Percentiles rank a stretch among this genome's conserved stretches.
phyloP scores from a whole-genome alignment of 371 early-diverging fungal species.

The Actinomortierella wolfii region DNA sequence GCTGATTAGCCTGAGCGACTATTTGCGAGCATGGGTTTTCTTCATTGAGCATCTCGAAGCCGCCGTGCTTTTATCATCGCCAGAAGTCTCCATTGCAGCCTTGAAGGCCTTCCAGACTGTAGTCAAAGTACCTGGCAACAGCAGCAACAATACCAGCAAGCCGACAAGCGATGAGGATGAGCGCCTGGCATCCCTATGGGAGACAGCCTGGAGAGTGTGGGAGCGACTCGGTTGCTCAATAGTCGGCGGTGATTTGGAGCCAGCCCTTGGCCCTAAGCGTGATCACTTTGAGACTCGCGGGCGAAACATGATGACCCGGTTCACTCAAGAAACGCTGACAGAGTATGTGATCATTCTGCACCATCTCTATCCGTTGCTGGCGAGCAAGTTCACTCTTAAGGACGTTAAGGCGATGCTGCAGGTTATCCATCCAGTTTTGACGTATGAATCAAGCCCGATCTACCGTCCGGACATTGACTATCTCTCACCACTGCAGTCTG shows the following conservation, averaged over 20 bases:
- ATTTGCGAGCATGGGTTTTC: conserved; percentile 66
- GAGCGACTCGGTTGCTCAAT: conserved; percentile 64
- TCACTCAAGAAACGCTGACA: conserved; percentile 82
- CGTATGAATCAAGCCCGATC: conserved; percentile 59
- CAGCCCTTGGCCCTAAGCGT: conserved; percentile 14
- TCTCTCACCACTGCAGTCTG: conserved; percentile 62
- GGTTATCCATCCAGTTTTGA: conserved; percentile 60
- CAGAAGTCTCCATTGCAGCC: conserved; percentile 80
- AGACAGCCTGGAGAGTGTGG: conserved; percentile 81
- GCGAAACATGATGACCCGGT: conserved; percentile 47
- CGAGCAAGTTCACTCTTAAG: conserved; percentile 50
- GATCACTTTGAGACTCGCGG: conserved; percentile 13
- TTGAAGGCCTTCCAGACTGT: conserved; percentile 71
- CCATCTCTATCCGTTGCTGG: conserved; percentile 65
- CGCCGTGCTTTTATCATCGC: conserved; percentile 70
- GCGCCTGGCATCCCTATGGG: conserved; percentile 61
- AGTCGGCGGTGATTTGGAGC: conserved; percentile 7
- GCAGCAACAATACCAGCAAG: conserved; percentile 17
- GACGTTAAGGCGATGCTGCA: conserved; percentile 61
- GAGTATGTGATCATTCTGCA: conserved; percentile 68
- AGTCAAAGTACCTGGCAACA: conserved; percentile 57
- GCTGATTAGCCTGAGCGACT: conserved; percentile 61
- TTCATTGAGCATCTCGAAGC: conserved; percentile 78
- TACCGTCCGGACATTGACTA: conserved; percentile 60
- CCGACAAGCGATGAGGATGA: conserved; percentile 16